Evolutionary conservation across 2,329 filamentous ascomycete genomes (phyloP).

Genomic region (Aspergillus sp.): DNA sequence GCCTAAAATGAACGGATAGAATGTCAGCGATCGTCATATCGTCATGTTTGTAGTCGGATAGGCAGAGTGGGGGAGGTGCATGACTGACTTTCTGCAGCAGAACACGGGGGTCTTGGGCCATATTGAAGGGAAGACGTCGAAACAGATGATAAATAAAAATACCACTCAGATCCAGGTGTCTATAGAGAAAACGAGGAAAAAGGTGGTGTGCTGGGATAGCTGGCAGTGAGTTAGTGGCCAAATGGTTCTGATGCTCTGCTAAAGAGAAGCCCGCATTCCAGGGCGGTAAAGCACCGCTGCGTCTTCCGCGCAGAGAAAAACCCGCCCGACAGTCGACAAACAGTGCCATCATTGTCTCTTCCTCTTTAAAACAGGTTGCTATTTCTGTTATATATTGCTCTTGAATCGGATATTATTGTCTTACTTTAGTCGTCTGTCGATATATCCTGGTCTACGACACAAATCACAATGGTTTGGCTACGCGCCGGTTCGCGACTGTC

Average conservation of each 20-base stretch:
- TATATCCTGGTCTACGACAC: background rate
- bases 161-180: too few species aligned
- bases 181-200: too few species aligned
- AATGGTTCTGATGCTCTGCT: too few species aligned
- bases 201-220: too few species aligned
- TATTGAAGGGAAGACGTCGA: constrained; percentile 33
- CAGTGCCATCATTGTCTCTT: too few species aligned
- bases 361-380: too few species aligned
- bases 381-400: too few species aligned
- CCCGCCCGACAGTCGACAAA: too few species aligned
- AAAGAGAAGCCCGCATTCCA: too few species aligned
- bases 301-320: too few species aligned
- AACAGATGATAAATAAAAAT: background rate
- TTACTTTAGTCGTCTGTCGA: background rate
- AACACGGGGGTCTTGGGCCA: constrained; percentile 73
- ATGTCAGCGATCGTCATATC: constrained; percentile 25
- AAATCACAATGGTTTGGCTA: constrained; percentile 8
- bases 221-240: too few species aligned
- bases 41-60: constrained; percentile 2
- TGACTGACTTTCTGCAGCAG: constrained; percentile 68
- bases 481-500: constrained; percentile 13
- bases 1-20: constrained; percentile 54
- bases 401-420: background rate
- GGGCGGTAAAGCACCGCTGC: too few species aligned
- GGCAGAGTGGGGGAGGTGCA: constrained; percentile 9